A percentile compares a stretch with the other conserved stretches of the same genome.
Conservation (phyloP, 345 rosid species). For the Isatis tinctoria region DNA sequence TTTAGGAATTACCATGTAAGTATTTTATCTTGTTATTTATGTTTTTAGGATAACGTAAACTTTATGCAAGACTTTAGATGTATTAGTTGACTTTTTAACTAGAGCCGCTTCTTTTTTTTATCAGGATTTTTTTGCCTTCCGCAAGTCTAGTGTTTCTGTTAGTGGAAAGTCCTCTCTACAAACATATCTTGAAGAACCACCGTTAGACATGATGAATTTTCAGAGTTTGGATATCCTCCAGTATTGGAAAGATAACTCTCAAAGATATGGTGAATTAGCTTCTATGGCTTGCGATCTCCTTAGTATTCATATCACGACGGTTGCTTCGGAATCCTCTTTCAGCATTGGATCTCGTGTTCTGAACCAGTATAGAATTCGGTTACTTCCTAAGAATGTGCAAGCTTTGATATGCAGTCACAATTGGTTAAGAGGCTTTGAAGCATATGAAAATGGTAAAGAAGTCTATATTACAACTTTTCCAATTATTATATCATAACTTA, state of each 20-base stretch:
- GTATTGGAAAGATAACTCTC: background rate
- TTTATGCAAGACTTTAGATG: too few relatives aligned
- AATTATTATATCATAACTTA: background rate
- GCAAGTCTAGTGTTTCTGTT: too few relatives aligned
- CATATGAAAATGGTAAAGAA: background rate
- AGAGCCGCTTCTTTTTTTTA: too few relatives aligned
- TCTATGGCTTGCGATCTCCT: background rate
- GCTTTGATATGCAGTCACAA: background rate
- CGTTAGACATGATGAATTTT: background rate
- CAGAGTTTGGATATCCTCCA: background rate
- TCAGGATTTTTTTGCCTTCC: background rate
- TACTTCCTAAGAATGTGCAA: background rate
- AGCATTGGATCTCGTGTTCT: background rate
- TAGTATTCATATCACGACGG: background rate
- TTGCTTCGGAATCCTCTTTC: background rate
- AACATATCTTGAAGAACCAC: background rate
- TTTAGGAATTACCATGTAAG: too few relatives aligned
- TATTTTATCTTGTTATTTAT: too few relatives aligned
- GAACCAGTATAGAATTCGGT: background rate
- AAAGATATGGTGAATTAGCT: too few relatives aligned
- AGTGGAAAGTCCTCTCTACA: background rate
- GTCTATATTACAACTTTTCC: too few relatives aligned
- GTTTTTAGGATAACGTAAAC: too few relatives aligned
- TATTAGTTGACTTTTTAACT: too few relatives aligned
- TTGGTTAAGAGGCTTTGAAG: background rate